Evolutionary conservation across 1,284 basidiomycete genomes (phyloP).

Genomic region (Ceratobasidium sp.): DNA sequence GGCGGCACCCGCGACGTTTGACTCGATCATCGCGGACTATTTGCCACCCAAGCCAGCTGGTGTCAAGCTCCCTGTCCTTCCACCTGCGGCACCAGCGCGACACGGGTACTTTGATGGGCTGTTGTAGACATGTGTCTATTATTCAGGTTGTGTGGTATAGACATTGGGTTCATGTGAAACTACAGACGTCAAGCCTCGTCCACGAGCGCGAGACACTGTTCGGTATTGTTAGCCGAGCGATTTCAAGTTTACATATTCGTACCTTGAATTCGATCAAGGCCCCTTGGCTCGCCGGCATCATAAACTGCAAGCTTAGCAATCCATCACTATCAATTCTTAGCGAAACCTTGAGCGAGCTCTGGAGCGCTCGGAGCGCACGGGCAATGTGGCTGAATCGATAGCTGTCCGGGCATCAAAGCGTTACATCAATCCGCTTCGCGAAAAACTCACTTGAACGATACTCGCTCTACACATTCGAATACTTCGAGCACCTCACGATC

Average conservation of each 20-base stretch:
- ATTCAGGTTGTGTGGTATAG: not conserved
- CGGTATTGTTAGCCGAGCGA: not conserved
- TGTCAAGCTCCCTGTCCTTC: constrained; percentile 21
- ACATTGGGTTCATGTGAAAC: constrained; percentile 8
- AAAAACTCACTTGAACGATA: constrained; percentile 72
- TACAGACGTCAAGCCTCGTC: constrained; percentile 10
- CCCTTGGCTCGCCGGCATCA: constrained; percentile 72
- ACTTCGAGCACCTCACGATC: constrained; percentile 87
- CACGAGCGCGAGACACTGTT: constrained; percentile 33
- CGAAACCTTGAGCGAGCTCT: constrained; percentile 83
- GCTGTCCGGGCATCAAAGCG: constrained; percentile 52
- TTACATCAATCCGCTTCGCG: constrained; percentile 2
- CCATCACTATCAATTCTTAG: constrained; percentile 82
- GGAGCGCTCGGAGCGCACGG: constrained; percentile 72
- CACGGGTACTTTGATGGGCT: constrained; percentile 33
- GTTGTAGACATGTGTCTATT: constrained; percentile 7
- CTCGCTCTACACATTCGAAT: constrained; percentile 73
- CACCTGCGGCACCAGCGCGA: constrained; percentile 4
- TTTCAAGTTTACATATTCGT: constrained; percentile 45
- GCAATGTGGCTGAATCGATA: constrained; percentile 80
- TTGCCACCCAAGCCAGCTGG: constrained; percentile 51
- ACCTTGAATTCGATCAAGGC: constrained; percentile 86
- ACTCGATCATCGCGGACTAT: constrained; percentile 74
- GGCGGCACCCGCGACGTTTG: constrained; percentile 60
- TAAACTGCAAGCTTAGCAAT: constrained; percentile 81